Percentiles rank a stretch among this genome's conserved stretches.
Conservation (phyloP, 2,329 filamentous ascomycete genomes). For the Colletotrichum tropicale region DNA sequence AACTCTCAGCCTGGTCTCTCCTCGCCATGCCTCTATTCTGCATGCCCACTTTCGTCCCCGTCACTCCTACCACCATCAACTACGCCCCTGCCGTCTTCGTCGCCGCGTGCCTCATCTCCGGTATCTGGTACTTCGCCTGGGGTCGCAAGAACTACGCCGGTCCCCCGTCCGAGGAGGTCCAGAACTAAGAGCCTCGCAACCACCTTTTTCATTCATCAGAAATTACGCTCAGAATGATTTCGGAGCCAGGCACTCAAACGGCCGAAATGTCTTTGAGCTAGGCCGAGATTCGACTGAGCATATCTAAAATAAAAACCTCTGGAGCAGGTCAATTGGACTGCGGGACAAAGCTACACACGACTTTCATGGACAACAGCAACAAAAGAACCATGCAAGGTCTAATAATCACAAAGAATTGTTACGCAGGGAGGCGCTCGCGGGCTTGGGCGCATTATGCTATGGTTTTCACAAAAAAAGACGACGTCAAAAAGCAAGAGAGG, state of each 20-base stretch:
- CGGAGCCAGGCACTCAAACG: not conserved
- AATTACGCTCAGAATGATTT: not conserved
- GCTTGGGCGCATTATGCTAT: not conserved
- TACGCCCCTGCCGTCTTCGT: conserved; percentile 79
- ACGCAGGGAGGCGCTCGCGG: not conserved
- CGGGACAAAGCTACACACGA: not conserved
- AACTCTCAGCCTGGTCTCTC: conserved; percentile 62
- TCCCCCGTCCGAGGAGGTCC: conserved; percentile 53
- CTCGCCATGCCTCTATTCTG: conserved; percentile 77
- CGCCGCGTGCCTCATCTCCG: conserved; percentile 64
- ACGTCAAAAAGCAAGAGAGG: not conserved
- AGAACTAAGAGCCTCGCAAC: conserved; percentile 4
- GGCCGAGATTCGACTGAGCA: not conserved
- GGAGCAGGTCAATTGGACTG: not conserved
- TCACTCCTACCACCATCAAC: conserved; percentile 67
- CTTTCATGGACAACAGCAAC: not conserved
- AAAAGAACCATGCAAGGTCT: not conserved
- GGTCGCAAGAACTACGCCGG: conserved; percentile 72
- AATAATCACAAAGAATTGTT: not conserved
- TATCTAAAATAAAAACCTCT: not conserved
- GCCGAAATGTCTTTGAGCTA: not conserved
- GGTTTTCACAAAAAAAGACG: not conserved
- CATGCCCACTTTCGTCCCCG: conserved; percentile 70
- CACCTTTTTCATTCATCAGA: not conserved
- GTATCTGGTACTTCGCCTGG: conserved; percentile 72